Evolutionary conservation across 441 rosid species (phyloP).

Genomic region (Erodium texanum): DNA sequence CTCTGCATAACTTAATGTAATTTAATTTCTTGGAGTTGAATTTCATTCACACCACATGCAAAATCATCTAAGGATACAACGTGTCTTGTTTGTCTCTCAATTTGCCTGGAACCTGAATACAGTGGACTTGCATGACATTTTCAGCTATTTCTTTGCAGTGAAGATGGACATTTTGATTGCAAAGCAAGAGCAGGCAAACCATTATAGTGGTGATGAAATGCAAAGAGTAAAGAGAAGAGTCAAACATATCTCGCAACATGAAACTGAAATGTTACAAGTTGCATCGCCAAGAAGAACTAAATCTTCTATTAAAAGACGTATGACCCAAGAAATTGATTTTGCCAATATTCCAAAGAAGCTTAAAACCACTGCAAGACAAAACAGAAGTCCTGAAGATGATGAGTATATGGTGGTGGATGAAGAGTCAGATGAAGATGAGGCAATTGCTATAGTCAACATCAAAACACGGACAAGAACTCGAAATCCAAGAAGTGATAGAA

Average conservation of each 20-base stretch:
- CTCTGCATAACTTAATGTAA: not conserved
- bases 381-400: constrained; percentile 11
- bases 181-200: constrained; percentile 17
- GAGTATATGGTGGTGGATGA: constrained; percentile 9
- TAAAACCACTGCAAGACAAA: constrained; percentile 15
- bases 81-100: not conserved
- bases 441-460: constrained; percentile 18
- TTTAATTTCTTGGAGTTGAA: not conserved
- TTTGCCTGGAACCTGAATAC: not conserved
- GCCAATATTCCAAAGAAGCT: constrained; percentile 19
- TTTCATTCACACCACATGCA: not conserved
- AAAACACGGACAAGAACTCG: constrained; percentile 20
- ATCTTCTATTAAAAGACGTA: constrained; percentile 19
- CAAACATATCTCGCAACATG: not conserved
- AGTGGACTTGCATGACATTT: not conserved
- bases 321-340: constrained; percentile 10
- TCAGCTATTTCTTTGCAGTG: constrained; percentile 23
- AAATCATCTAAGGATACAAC: not conserved
- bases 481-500: constrained; percentile 3
- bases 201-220: too few relatives aligned
- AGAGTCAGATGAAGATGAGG: constrained; percentile 13
- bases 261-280: not conserved
- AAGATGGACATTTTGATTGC: constrained; percentile 32
- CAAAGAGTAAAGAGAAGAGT: too few relatives aligned
- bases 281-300: constrained; percentile 2